phyloP scores from a whole-genome alignment of 2,329 filamentous ascomycete genomes.

The Trichoderma sp. region DNA sequence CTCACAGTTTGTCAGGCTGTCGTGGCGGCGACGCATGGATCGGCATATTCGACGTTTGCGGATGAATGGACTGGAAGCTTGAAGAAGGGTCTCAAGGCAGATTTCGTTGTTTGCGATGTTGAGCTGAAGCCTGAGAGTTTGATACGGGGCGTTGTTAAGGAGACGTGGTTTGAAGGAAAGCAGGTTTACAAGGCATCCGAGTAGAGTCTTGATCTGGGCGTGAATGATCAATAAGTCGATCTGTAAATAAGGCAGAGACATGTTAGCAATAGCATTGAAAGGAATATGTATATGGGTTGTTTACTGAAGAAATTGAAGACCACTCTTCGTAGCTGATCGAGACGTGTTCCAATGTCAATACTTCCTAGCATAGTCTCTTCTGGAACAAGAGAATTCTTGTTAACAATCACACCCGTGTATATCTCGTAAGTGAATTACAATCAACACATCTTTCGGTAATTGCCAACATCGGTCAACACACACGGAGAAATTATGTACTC shows the following conservation, averaged over 20 bases:
- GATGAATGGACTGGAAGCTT: conserved; percentile 54
- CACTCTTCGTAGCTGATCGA: not conserved
- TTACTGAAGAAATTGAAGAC: not conserved
- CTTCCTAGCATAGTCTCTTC: not conserved
- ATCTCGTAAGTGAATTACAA: not conserved
- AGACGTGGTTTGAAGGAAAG: conserved; percentile 54
- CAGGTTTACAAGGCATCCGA: conserved; percentile 34
- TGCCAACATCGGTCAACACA: not conserved
- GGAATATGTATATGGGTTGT: not conserved
- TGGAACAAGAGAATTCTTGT: not conserved
- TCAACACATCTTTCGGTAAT: not conserved
- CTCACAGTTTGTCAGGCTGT: conserved; percentile 53
- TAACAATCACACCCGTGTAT: not conserved
- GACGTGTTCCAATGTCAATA: not conserved
- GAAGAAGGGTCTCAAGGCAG: conserved; percentile 51
- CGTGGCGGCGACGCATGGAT: conserved; percentile 52
- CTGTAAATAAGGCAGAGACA: not conserved
- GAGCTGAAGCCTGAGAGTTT: conserved; percentile 46
- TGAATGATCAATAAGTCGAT: not conserved
- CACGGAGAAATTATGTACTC: not conserved
- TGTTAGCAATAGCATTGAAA: not conserved
- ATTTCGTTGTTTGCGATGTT: conserved; percentile 54
- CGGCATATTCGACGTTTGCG: conserved; percentile 57
- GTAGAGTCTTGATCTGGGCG: not conserved
- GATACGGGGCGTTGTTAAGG: conserved; percentile 42